Conservation (phyloP, 108 stramenopile genomes). For the Craspedostauros australis region DNA sequence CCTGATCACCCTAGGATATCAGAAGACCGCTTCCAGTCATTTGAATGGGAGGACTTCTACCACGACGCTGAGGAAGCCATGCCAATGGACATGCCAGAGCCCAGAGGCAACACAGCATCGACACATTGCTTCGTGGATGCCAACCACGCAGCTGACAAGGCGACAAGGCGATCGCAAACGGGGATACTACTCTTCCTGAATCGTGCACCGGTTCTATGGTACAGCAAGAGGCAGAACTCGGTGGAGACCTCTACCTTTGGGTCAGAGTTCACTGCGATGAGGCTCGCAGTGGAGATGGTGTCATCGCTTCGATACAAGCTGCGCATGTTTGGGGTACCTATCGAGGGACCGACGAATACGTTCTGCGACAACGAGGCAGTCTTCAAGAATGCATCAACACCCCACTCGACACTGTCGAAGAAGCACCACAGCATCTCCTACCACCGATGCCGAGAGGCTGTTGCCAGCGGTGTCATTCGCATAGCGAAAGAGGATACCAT, state of each 20-base stretch:
- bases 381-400: no score
- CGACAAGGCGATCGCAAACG: slow-evolving; percentile 16
- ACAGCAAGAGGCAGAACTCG: slow-evolving; percentile 11
- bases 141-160: slow-evolving; percentile 13
- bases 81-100: slow-evolving; percentile 20
- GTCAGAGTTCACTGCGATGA: slow-evolving; percentile 51
- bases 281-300: slow-evolving; percentile 26
- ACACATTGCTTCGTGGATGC: slow-evolving; percentile 13
- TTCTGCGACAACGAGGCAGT: no score
- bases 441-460: no score
- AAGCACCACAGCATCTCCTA: no score
- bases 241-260: slow-evolving; percentile 37
- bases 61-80: slow-evolving; percentile 14
- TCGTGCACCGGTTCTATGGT: slow-evolving; percentile 7
- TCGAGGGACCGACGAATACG: slow-evolving; percentile 19
- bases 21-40: background rate
- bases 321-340: slow-evolving; percentile 44
- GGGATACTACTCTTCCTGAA: slow-evolving; percentile 22
- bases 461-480: no score
- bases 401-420: no score
- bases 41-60: slow-evolving; percentile 23
- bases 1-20: background rate
- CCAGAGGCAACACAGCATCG: slow-evolving; percentile 10
- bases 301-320: slow-evolving; percentile 48
- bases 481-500: no score